phyloP scores from a whole-genome alignment of 1,284 basidiomycete genomes.

The Polyporus tsugae region DNA sequence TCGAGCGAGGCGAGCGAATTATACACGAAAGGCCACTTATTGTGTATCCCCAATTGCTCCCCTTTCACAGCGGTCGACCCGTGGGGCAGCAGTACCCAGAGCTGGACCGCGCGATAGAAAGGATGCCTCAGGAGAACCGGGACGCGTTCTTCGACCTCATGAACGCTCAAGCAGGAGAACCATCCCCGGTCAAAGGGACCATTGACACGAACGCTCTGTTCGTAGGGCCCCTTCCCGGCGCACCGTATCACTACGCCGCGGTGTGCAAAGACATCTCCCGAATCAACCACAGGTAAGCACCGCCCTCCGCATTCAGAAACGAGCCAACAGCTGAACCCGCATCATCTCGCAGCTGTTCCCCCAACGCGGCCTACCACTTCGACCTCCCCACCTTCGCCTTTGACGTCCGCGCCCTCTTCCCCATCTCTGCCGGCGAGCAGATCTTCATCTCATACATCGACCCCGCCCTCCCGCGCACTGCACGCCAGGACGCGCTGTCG shows the following conservation, averaged over 20 bases:
- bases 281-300: slow-evolving; percentile 35
- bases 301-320: neutral
- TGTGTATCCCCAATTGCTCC: slow-evolving; percentile 23
- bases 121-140: neutral
- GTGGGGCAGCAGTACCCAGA: slow-evolving; percentile 20
- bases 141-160: slow-evolving; percentile 23
- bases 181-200: slow-evolving; percentile 23
- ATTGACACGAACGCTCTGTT: slow-evolving; percentile 34
- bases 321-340: too few species aligned
- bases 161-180: slow-evolving; percentile 19
- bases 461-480: slow-evolving; percentile 19
- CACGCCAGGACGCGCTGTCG: slow-evolving; percentile 23
- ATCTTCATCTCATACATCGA: slow-evolving; percentile 33
- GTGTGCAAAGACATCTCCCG: slow-evolving; percentile 33
- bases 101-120: slow-evolving; percentile 9
- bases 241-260: slow-evolving; percentile 17
- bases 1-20: slow-evolving; percentile 25
- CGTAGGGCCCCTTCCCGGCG: slow-evolving; percentile 24
- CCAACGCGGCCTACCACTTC: slow-evolving; percentile 30
- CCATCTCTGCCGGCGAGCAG: slow-evolving; percentile 27
- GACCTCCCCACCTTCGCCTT: slow-evolving; percentile 27
- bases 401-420: slow-evolving; percentile 29
- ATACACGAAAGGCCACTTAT: slow-evolving; percentile 29
- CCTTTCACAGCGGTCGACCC: slow-evolving; percentile 11
- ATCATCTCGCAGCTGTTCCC: slow-evolving; percentile 31